Evolutionary conservation across 257 asterid species (phyloP), one percentile per base, ranked within the genome.

Genomic region (Lantana camara): DNA sequence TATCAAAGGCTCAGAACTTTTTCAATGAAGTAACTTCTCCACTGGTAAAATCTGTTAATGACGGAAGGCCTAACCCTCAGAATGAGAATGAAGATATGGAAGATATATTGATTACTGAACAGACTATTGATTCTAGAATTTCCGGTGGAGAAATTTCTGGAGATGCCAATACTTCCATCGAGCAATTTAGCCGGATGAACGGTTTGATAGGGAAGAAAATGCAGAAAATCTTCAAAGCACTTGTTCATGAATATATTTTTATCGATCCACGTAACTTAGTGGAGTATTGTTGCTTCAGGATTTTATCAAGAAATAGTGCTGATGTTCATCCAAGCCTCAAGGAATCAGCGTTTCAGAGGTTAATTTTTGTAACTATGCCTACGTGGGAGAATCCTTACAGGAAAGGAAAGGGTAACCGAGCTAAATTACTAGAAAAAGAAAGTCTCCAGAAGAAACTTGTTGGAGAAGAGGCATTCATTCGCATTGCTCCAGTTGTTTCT

Each of bases 121-220:
- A 74, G 78, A 88, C 97, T 27, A 60, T 90, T 55, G 87, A 88
- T 73, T 73, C 84, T 65, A 79, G 61, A 81, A 86, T 81, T 38
- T 81, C 88, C 22, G 77, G 74, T 46, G 99, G 99, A 61, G 79
- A 86, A 30, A 87, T 94, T 67, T 94, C 99, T 30, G 85, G 79
- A 40, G 95, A 89, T 61, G 88, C 99, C 48, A 80, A 90, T 73
- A 61, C 86, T 74, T 94, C 97, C 69, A 82, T 94, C 21, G 99
- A 94, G 86, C 97, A 90, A 78, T 94, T 94, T 76, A 84, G 97
- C 95, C 79, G 96, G 95, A 88, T 90, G 97, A 90, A 88, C 49
- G 97, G 99, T 52, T 71, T 81, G 84, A 90, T 91, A 9, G 99
- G 99, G 47, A 67, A 77, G 82, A 84, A 86, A 79, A 84, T 86